These are phyloP conservation scores for Lentithecium fluviatile DNA, from an alignment of 495 filamentous ascomycete species.

Conservation along the genomic window DNA sequence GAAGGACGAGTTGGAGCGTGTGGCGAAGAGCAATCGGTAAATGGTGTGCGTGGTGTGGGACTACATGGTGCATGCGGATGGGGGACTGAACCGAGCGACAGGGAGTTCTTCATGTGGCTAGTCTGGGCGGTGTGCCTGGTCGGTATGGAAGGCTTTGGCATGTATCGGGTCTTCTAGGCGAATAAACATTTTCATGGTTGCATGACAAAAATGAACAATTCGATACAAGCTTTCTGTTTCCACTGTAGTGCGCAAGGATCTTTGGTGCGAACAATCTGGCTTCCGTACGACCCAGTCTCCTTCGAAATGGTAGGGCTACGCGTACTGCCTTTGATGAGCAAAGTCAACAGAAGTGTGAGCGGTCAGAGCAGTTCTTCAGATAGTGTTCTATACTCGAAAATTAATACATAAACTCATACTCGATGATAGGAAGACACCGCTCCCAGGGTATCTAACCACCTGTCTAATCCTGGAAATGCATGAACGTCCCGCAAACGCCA, in stretches of 20 bases:
- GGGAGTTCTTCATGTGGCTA: conserved; percentile 17
- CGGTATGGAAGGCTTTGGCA: conserved; percentile 27
- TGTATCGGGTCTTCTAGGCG: conserved; percentile 33
- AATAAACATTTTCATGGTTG: conserved; percentile 37
- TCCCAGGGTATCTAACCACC: not conserved
- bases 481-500: too few species aligned
- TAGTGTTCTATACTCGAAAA: too few species aligned
- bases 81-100: not conserved
- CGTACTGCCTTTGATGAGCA: too few species aligned
- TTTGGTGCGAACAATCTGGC: too few species aligned
- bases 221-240: not conserved
- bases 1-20: conserved; percentile 99
- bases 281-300: too few species aligned
- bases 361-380: too few species aligned
- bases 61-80: conserved; percentile 16
- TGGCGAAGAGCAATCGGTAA: conserved; percentile 99
- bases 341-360: too few species aligned
- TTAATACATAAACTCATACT: too few species aligned
- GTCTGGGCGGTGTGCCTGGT: conserved; percentile 6
- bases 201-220: conserved; percentile 34
- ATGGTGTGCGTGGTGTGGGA: conserved; percentile 28
- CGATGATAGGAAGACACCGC: too few species aligned
- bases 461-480: too few species aligned
- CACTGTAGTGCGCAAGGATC: not conserved
- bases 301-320: too few species aligned